Conservation (phyloP, 2,329 filamentous ascomycete genomes). For the Paramyrothecium roridum region DNA sequence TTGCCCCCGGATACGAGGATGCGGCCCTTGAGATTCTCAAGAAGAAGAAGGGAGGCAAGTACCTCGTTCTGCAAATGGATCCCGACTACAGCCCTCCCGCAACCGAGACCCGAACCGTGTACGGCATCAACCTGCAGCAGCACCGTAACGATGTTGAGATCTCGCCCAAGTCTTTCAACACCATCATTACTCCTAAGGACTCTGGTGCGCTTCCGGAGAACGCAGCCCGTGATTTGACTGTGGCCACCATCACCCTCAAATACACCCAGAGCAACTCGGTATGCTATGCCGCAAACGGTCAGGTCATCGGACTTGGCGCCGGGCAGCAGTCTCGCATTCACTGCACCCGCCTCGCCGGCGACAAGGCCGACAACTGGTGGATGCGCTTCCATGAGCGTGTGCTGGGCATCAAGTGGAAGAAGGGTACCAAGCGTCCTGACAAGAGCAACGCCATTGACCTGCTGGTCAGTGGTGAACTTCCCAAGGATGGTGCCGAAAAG, state of each 20-base stretch:
- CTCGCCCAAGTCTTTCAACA: slow-evolving; percentile 79
- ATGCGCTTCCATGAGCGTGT: slow-evolving; percentile 94
- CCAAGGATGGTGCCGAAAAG: slow-evolving; percentile 77
- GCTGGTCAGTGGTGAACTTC: slow-evolving; percentile 86
- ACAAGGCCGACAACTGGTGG: slow-evolving; percentile 99
- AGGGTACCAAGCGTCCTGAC: slow-evolving; percentile 91
- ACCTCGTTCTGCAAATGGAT: slow-evolving; percentile 94
- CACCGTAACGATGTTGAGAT: slow-evolving; percentile 91
- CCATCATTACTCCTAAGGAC: slow-evolving; percentile 83
- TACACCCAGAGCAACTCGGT: slow-evolving; percentile 99
- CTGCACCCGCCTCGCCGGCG: slow-evolving; percentile 93
- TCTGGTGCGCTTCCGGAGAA: slow-evolving; percentile 68
- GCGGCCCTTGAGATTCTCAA: slow-evolving; percentile 86
- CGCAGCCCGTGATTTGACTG: slow-evolving; percentile 84
- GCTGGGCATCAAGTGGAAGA: slow-evolving; percentile 90
- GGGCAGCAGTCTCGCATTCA: slow-evolving; percentile 98
- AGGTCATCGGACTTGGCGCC: slow-evolving; percentile 89
- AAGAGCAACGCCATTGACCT: slow-evolving; percentile 98
- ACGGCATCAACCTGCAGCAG: slow-evolving; percentile 84
- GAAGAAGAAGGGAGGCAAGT: slow-evolving; percentile 98
- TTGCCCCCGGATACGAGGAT: slow-evolving; percentile 81
- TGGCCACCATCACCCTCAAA: slow-evolving; percentile 95
- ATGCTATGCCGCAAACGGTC: slow-evolving; percentile 92
- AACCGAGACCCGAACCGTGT: slow-evolving; percentile 83
- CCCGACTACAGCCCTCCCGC: slow-evolving; percentile 77